Conservation (phyloP, 1,284 basidiomycete species). For the Pterulicium gracile region DNA sequence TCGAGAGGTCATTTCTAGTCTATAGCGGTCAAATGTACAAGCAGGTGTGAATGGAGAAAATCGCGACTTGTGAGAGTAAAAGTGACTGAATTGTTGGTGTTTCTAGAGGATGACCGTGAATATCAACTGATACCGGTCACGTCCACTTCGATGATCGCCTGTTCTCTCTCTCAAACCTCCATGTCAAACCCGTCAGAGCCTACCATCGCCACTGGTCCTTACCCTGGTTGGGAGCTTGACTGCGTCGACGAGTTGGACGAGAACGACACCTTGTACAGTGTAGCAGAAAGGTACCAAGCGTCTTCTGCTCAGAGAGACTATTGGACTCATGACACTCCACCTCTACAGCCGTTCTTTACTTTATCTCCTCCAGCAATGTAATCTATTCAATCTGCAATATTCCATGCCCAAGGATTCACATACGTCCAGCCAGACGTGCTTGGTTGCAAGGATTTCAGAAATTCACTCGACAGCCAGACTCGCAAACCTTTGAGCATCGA, state of each 20-base stretch:
- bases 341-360: constrained; percentile 5
- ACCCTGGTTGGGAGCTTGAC: constrained; percentile 47
- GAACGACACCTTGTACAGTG: constrained; percentile 24
- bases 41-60: no score
- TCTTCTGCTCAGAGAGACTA: not conserved
- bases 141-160: constrained; percentile 19
- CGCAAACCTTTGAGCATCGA: constrained; percentile 50
- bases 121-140: constrained; percentile 10
- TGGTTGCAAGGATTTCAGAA: constrained; percentile 38
- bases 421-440: not conserved
- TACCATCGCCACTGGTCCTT: constrained; percentile 34
- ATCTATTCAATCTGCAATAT: not conserved
- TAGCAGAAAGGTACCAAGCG: constrained; percentile 50
- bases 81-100: no score
- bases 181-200: constrained; percentile 19
- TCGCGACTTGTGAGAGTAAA: no score
- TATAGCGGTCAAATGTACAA: not conserved
- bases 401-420: not conserved
- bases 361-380: not conserved
- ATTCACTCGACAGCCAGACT: constrained; percentile 53
- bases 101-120: no score
- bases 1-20: constrained; percentile 54
- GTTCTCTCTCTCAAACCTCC: constrained; percentile 2
- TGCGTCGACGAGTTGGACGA: constrained; percentile 22
- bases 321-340: not conserved